Evolutionary conservation across 257 asterid species (phyloP).

Genomic region (Solanum microdontum): DNA sequence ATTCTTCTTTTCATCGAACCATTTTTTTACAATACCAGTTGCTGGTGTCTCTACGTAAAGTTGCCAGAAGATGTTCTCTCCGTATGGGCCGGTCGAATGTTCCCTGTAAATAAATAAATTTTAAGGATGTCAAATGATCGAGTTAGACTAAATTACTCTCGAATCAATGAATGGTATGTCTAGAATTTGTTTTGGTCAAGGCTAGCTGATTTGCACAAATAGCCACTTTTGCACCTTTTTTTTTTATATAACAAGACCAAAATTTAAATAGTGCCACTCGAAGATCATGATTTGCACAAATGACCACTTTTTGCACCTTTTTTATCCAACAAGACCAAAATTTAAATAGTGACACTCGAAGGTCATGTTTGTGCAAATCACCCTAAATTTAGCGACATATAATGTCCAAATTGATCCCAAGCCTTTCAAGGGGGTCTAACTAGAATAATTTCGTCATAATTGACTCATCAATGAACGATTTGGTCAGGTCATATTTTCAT

Average conservation of each 20-base stretch:
- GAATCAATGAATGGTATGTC: background rate
- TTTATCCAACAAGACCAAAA: background rate
- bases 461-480: background rate
- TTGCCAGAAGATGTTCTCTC: constrained; percentile 2
- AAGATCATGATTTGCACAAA: background rate
- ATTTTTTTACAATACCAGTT: background rate
- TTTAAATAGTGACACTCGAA: background rate
- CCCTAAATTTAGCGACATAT: background rate
- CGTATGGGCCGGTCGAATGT: background rate
- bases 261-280: background rate
- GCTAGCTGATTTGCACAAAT: background rate
- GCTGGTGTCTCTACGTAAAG: background rate
- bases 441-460: background rate
- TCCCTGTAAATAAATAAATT: background rate
- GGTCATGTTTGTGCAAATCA: background rate
- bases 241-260: background rate
- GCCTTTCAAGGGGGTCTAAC: background rate
- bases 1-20: background rate
- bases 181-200: background rate
- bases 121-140: background rate
- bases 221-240: background rate
- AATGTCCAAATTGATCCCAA: background rate
- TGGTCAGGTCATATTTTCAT: background rate
- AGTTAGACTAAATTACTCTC: background rate
- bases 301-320: background rate